Evolutionary conservation across 2,329 filamentous ascomycete genomes (phyloP), one percentile per base, ranked within the genome.

Genomic region (Sarocladium kiliense): DNA sequence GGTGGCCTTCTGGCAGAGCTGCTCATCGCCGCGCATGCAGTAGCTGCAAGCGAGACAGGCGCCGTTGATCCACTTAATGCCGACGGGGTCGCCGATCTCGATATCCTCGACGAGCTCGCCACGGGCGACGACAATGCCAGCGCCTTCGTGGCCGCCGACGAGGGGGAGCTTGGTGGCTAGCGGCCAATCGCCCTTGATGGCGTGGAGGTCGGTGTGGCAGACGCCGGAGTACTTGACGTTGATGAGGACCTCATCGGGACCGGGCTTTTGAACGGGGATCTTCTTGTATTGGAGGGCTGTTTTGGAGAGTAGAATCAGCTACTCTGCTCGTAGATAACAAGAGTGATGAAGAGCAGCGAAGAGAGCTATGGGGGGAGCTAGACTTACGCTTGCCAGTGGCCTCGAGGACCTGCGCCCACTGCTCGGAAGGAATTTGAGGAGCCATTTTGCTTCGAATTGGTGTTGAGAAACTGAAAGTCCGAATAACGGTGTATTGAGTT

Each of bases 41-140:
- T 89, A 96, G 63, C 84, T 80, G 76, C 92, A 97, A 60, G 79
- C 72, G 59, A 96, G 77, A 73, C 93, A 97, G 47, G 88, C 87
- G 60, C 90, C 89, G 73, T 96, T 94, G 66, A 97, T 79, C 91
- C 91, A 97, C 78, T 91, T 96, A 72, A 97, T 82, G 68, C 93
- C 93, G 58, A 85, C 93, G 65, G 91, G 77, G 66, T 96, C 91
- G 63, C 92, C 92, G 64, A 96, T 78, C 68, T 91, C 76, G 58
- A 96, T 75, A 63, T 94, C 89, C 2, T 80, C 74, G 60, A 94
- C 91, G 34, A 95, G 81, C 18, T 87, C 77, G 64, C 92, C 92
- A 59, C 81, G 81, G 53, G 88, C 85, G 32, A 97, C 91, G 36
- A 96, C 88, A 53, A 92, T 73, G 68, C 92, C 91, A 26, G 90